Base-by-base conservation (phyloP, 805 yeast genomes). In the Spathaspora hagerdaliae region DNA sequence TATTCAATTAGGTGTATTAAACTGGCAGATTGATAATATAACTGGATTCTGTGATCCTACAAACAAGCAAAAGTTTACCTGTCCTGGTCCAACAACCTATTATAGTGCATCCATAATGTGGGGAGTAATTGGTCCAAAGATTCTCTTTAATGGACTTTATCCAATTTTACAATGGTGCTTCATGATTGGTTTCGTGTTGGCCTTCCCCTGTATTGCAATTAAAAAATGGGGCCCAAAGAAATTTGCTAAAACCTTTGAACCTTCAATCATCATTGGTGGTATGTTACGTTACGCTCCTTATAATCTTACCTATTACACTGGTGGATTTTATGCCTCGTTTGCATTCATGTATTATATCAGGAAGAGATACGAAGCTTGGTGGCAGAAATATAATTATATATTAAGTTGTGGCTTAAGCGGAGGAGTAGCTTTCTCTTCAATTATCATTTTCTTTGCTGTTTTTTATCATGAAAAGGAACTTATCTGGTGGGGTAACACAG, bases 371-470 rank as follows among this genome's bases (percentile, higher is more conserved):
- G 55, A 67, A 43, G 59, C 71, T 24, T 73, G 83, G 84, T 83
- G 83, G 88, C 78, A 81, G 32, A 83, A 81, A 60, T 83, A 83
- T 61, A 82, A 81, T 58, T 82, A 79, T 58, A 67, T 82, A 36
- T 58, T 82, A 41, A 61, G 77, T 13, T 70, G 80, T 29, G 82
- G 75, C 6, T 60, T 81, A 31, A 57, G 65, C n/a, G 76, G 83
- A 2, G 85, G 84, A 29, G 71, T 79, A 29, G 85, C 84, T 1
- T 70, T 81, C 49, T 61, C 78, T 41, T 73, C 80, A 7, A 65
- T 83, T 45, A 68, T 82, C 47, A 71, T 80, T 36, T 82, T 81
- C 65, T 79, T 78, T 52, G 63, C 75, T 6, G 69, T 75, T 10
- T 70, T 71, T 37, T 78, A 72, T 54, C 69, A 77, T 38, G 64